Conservation (phyloP, 225 moss, liverwort and hornwort genomes). For the Straminergon stramineum region DNA sequence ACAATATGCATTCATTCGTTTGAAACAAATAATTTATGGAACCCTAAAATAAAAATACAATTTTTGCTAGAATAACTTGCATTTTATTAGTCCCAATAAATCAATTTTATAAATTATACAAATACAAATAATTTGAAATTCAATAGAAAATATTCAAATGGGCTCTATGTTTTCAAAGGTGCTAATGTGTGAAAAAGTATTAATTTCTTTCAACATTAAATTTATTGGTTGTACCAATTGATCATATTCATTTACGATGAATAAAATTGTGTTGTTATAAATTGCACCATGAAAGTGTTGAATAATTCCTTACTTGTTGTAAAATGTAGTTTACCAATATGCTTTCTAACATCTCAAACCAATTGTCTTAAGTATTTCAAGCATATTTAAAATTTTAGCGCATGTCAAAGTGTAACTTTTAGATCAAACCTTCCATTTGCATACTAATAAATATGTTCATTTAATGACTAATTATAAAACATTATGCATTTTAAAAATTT, state of each 20-base stretch:
- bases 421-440: not conserved
- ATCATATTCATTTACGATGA: not conserved
- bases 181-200: not conserved
- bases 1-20: not conserved
- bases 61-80: not conserved
- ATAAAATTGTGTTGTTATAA: not conserved
- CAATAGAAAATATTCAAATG: not conserved
- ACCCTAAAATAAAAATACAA: not conserved
- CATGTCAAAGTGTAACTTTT: not conserved
- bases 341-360: not conserved
- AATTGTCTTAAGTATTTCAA: not conserved
- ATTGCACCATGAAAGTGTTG: not conserved
- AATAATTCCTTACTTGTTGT: not conserved
- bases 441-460: too few relatives aligned
- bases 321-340: not conserved
- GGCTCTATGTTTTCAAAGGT: constrained; percentile 9
- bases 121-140: not conserved
- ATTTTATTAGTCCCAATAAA: not conserved
- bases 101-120: not conserved
- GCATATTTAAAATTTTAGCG: too few relatives aligned
- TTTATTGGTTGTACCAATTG: not conserved
- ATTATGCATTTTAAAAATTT: too few relatives aligned
- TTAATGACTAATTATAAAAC: too few relatives aligned
- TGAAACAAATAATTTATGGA: not conserved
- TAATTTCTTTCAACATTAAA: not conserved